Percentiles rank a stretch among this genome's conserved stretches.
These are phyloP conservation scores for Chrysanthemum makinoi DNA, from an alignment of 129 eudicot genomes.

Conservation along the genomic window DNA sequence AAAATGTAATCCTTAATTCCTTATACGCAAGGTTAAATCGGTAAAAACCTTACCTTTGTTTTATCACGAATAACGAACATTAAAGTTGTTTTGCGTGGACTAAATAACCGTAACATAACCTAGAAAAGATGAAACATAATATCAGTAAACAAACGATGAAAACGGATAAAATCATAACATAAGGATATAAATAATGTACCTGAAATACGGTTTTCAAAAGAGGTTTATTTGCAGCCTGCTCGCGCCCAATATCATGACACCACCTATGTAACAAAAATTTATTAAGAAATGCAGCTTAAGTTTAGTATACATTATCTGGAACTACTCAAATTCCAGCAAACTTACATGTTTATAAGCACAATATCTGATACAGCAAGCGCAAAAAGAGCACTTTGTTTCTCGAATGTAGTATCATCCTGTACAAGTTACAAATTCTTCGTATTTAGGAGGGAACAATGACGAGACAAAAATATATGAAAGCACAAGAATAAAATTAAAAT, in stretches of 20 bases:
- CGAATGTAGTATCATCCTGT: conserved; percentile 97
- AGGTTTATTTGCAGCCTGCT: conserved; percentile 97
- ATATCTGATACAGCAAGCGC: conserved; percentile 98
- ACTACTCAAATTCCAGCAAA: not conserved
- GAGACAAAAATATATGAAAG: not conserved
- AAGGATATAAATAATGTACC: conserved; percentile 30
- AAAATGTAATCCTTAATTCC: conserved; percentile 1
- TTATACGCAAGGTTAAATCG: not conserved
- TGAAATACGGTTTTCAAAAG: conserved; percentile 89
- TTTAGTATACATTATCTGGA: conserved; percentile 3
- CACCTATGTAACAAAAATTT: conserved; percentile 47
- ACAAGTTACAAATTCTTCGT: not conserved
- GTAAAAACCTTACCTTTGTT: conserved; percentile 63
- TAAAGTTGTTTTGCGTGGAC: conserved; percentile 98
- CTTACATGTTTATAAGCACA: conserved; percentile 97
- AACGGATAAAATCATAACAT: not conserved
- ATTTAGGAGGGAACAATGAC: not conserved
- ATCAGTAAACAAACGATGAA: conserved; percentile 5
- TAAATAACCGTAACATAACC: conserved; percentile 98
- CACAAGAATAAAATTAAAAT: not conserved
- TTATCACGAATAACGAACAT: conserved; percentile 98
- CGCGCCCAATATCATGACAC: conserved; percentile 96
- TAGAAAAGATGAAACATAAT: conserved; percentile 27
- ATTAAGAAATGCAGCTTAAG: not conserved
- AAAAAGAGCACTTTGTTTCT: conserved; percentile 95